Conservation (phyloP, 2,329 filamentous ascomycete genomes). For the Penicillium sp. region DNA sequence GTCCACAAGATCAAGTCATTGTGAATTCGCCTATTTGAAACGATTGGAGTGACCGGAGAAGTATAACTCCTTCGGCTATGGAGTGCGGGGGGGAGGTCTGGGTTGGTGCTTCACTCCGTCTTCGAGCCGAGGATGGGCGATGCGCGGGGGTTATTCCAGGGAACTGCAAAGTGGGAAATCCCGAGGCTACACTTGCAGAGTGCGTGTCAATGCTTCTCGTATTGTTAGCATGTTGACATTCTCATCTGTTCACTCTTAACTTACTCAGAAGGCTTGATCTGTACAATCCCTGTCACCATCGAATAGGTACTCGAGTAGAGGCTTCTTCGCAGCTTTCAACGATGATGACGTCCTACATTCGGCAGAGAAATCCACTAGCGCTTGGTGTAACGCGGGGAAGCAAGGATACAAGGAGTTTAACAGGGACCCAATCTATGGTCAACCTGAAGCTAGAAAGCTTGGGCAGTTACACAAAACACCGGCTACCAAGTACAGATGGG, state of each 20-base stretch:
- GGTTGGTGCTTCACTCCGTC: not conserved
- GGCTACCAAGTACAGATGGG: not conserved
- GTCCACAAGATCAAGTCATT: not conserved
- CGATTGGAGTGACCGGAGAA: not conserved
- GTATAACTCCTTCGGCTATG: not conserved
- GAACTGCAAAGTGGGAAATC: not conserved
- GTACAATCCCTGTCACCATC: not conserved
- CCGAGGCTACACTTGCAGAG: not conserved
- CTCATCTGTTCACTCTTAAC: not conserved
- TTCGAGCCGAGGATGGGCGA: conserved; percentile 2
- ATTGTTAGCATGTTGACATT: not conserved
- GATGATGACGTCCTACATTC: not conserved
- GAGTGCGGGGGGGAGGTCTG: not conserved
- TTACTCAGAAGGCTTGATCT: not conserved
- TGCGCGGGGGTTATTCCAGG: not conserved
- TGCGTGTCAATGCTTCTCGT: not conserved
- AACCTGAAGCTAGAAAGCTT: not conserved
- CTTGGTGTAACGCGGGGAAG: not conserved
- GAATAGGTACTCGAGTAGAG: not conserved
- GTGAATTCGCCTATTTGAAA: not conserved
- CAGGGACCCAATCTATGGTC: not conserved
- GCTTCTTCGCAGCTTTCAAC: conserved; percentile 5
- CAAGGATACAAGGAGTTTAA: not conserved
- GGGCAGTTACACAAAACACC: not conserved
- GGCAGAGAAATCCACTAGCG: not conserved